Evolutionary conservation across 2,329 filamentous ascomycete species (phyloP), one percentile per base, ranked within the genome.

Genomic region (Colletotrichum lindemuthianum): DNA sequence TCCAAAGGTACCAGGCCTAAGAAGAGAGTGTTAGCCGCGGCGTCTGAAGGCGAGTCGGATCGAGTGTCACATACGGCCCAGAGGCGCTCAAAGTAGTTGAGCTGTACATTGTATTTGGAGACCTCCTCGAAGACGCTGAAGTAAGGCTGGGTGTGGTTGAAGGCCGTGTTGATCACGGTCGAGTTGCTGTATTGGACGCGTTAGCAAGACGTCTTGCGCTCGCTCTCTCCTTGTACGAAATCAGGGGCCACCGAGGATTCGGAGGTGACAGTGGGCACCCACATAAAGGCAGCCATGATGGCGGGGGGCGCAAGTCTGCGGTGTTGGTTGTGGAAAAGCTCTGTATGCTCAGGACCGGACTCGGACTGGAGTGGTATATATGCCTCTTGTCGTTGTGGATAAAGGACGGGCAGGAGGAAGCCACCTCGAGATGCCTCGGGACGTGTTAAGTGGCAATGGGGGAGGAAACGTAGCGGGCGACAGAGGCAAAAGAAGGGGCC

Each of bases 1-100:
- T 97, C 86, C 90, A 99, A 13, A 95, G 87, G 78, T 99, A 99
- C 95, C 93, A 98, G 44, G 93, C 89, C 79, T 88, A 52, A 16
- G 32, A 40, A 56, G n/a, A 59, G 51, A 8, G 13, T 45, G 51
- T 70, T 60, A 70, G 66, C 60, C 41, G 11, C 11, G 43, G 41
- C 12, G 54, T 8, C 16, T 9, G 10, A 10, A 34, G 60, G 57
- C 52, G 49, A 59, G 44, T 37, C 6, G 41, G 24, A 50, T 51
- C 36, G 45, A 40, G 68, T 59, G 59, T 66, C 65, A 86, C 87
- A 75, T 83, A 89, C 88, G 53, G 92, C 91, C 96, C 96, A 99
- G 70, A 97, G 84, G 75, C 90, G 90, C 85, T 99, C 96, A 73
- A 89, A 82, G 69, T 92, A 84, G 79, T 93, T 97, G 74, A 99